Evolutionary conservation across 257 asterid species (phyloP).

Genomic region (Fraxinus pennsylvanica): DNA sequence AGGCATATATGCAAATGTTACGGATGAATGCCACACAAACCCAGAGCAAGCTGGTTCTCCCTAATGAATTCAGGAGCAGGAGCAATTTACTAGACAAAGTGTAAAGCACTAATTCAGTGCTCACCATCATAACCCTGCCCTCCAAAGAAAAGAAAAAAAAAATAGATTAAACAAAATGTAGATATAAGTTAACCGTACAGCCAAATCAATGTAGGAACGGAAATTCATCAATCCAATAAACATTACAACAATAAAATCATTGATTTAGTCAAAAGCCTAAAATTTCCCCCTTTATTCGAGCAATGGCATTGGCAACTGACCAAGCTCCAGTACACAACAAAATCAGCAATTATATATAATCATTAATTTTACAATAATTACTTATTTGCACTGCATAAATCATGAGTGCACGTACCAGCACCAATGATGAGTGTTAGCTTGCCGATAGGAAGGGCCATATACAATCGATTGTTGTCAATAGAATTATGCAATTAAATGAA

Average conservation of each 20-base stretch:
- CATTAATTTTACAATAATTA: not conserved
- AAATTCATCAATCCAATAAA: not conserved
- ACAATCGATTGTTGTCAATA: slow-evolving; percentile 18
- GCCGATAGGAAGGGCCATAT: slow-evolving; percentile 83
- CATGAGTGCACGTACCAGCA: slow-evolving; percentile 54
- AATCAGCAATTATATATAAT: not conserved
- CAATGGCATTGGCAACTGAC: slow-evolving; percentile 2
- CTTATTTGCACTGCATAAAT: not conserved
- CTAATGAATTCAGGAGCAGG: no score
- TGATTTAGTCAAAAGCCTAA: slow-evolving; percentile 15
- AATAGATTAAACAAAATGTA: not conserved
- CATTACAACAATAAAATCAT: slow-evolving; percentile 6
- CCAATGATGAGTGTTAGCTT: slow-evolving; percentile 82
- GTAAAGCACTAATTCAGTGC: not conserved
- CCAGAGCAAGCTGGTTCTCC: no score
- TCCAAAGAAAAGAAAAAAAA: no score
- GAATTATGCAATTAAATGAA: slow-evolving; percentile 21
- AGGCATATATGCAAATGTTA: no score
- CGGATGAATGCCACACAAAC: no score
- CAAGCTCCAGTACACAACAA: not conserved
- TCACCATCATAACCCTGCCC: not conserved
- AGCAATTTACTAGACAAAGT: no score
- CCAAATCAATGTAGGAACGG: not conserved
- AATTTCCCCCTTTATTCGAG: not conserved
- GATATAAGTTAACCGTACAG: not conserved